Conservation (phyloP, 1,284 basidiomycete genomes). For the Mycena sp. region DNA sequence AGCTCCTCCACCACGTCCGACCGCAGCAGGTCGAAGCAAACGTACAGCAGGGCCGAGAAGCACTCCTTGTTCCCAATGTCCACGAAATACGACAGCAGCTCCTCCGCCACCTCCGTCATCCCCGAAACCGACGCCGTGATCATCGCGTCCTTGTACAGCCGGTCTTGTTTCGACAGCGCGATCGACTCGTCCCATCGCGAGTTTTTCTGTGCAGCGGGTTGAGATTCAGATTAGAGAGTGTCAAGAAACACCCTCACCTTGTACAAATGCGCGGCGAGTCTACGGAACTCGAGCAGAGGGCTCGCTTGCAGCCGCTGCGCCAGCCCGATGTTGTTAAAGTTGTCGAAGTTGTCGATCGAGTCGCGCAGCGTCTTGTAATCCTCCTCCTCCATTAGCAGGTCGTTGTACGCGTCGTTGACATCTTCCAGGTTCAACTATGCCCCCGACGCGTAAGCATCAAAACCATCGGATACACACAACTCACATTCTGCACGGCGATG, state of each 20-base stretch:
- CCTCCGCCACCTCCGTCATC: constrained; percentile 90
- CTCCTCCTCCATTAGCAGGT: constrained; percentile 97
- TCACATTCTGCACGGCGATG: constrained; percentile 93
- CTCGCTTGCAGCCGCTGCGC: constrained; percentile 91
- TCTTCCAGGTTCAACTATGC: constrained; percentile 92
- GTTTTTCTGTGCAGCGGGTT: constrained; percentile 79
- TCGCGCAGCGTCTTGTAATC: constrained; percentile 97
- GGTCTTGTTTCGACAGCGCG: constrained; percentile 93
- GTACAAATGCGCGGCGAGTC: constrained; percentile 95
- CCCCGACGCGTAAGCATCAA: no score
- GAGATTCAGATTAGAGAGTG: constrained; percentile 8
- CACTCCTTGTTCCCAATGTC: constrained; percentile 99
- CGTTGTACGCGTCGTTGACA: constrained; percentile 98
- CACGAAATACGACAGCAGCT: constrained; percentile 93
- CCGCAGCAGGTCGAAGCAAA: constrained; percentile 93
- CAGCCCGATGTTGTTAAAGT: constrained; percentile 93
- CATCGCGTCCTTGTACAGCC: constrained; percentile 96
- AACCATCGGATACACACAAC: no score
- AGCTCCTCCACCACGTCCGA: constrained; percentile 95
- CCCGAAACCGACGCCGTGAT: constrained; percentile 89
- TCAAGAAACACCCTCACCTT: constrained; percentile 67
- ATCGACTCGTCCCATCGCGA: constrained; percentile 95
- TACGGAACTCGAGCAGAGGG: constrained; percentile 94
- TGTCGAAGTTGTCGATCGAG: constrained; percentile 97
- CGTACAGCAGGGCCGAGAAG: constrained; percentile 90